Evolutionary conservation across 495 filamentous ascomycete genomes (phyloP), one percentile per base, ranked within the genome.

Genomic region (Lineolata rhizophorae): DNA sequence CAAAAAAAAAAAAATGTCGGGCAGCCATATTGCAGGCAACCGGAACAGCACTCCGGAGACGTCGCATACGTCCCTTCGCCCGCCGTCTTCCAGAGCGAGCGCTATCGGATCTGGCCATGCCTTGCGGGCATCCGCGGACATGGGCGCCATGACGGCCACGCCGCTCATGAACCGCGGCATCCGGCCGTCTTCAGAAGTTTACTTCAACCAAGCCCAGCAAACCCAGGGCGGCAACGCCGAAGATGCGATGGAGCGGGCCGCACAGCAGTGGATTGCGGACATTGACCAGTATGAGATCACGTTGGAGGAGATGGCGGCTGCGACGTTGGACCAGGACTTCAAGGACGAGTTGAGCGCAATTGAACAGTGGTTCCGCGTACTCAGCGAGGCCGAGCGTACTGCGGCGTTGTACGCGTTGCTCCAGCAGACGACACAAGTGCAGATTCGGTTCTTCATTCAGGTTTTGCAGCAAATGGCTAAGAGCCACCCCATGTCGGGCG

Each of bases 281-380:
- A 94, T 97, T 43, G 87, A 97, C 46, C 85, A 93, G 50, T 92
- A 92, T 43, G 87, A 97, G 63, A 90, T 67, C 27, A 97, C 87
- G 3, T 54, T 97, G 45, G 90, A 95, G 52, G 87, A 97, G 52
- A 97, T 97, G 87, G 90, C 87, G 13, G 83, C 85, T 19, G 87
- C 90, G 29, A 93, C 90, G 8, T 60, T 95, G 20, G 87, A 97
- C 52, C 90, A 97, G 55, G 90, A 97, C 42, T 97, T 97, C 60
- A 97, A 95, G 61, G 87, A 95, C 57, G 87, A 97, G 55, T 69
- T 97, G 31, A 87, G 78, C 53, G 87, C 87, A 36, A 97, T 97
- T 47, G 87, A 97, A 58, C 85, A 97, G 58, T 97, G 87, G 87
- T 97, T 97, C 54, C 76, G 82, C 28, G 87, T 97, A 18, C 61